These are phyloP conservation scores for Boletus subcaerulescens DNA, from an alignment of 768 basidiomycete species.

Conservation along the genomic window DNA sequence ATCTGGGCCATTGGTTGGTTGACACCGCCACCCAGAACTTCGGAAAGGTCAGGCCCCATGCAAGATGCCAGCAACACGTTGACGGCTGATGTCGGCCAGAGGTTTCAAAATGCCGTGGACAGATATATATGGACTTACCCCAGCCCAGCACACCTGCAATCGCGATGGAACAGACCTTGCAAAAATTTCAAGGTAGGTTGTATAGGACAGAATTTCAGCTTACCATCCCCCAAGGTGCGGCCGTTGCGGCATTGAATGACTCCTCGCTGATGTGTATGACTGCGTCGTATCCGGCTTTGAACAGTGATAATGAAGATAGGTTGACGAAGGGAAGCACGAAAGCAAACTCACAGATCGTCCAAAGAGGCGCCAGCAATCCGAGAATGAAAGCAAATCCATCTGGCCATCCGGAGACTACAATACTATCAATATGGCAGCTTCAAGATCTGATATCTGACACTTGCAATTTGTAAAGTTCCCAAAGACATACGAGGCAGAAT, in stretches of 20 bases:
- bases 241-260: slow-evolving; percentile 49
- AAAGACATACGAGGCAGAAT: slow-evolving; percentile 54
- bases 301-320: neutral
- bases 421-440: neutral
- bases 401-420: slow-evolving; percentile 41
- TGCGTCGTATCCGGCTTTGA: slow-evolving; percentile 30
- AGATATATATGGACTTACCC: slow-evolving; percentile 26
- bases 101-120: neutral
- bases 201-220: slow-evolving; percentile 4
- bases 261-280: slow-evolving; percentile 52
- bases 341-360: slow-evolving; percentile 40
- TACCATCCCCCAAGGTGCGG: slow-evolving; percentile 57
- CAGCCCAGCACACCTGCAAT: slow-evolving; percentile 46
- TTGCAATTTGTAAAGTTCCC: slow-evolving; percentile 58
- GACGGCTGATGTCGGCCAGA: slow-evolving; percentile 31
- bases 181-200: neutral
- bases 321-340: neutral
- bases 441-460: slow-evolving; percentile 2
- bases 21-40: neutral
- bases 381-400: slow-evolving; percentile 49
- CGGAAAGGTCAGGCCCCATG: slow-evolving; percentile 47
- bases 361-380: slow-evolving; percentile 48
- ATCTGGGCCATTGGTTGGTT: slow-evolving; percentile 44
- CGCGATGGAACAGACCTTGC: slow-evolving; percentile 34
- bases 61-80: slow-evolving; percentile 55